Evolutionary conservation across 768 basidiomycete genomes (phyloP).

Genomic region (Dentipellis sp.): DNA sequence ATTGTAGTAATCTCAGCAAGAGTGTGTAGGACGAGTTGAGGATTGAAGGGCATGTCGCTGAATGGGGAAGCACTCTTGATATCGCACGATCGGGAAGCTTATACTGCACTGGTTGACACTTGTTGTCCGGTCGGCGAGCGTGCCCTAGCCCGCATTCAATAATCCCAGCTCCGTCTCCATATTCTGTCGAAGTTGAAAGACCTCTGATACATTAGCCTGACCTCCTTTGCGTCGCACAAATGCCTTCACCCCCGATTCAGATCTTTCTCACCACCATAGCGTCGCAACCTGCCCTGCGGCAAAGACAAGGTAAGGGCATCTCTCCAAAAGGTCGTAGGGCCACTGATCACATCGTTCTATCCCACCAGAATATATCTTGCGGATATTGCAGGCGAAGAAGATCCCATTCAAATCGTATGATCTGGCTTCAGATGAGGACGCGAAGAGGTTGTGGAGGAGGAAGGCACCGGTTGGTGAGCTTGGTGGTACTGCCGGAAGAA

Average conservation of each 20-base stretch:
- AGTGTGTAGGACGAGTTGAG: neutral
- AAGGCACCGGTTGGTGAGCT: constrained; percentile 60
- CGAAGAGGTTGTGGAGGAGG: constrained; percentile 73
- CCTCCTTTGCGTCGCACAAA: constrained; percentile 16
- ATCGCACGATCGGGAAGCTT: too few relatives aligned
- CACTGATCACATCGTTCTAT: neutral
- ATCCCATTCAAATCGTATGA: constrained; percentile 77
- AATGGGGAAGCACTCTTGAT: neutral
- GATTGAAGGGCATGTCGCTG: neutral
- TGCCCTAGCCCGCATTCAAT: too few relatives aligned
- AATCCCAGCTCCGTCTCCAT: too few relatives aligned
- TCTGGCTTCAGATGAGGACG: constrained; percentile 75
- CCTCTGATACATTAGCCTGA: too few relatives aligned
- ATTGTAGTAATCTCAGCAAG: too few relatives aligned
- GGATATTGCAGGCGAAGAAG: constrained; percentile 81
- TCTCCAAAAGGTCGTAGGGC: neutral
- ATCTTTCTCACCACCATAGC: constrained; percentile 85
- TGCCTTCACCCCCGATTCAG: constrained; percentile 79
- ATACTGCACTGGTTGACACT: too few relatives aligned
- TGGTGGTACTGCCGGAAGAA: neutral
- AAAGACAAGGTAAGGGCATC: constrained; percentile 52
- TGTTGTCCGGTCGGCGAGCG: too few relatives aligned
- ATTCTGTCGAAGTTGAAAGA: too few relatives aligned
- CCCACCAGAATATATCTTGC: constrained; percentile 65
- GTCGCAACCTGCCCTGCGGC: constrained; percentile 66